A percentile compares a stretch with the other conserved stretches of the same genome.
These are phyloP conservation scores for Alternaria brassicae DNA, from an alignment of 2,329 filamentous ascomycete species.

Conservation along the genomic window DNA sequence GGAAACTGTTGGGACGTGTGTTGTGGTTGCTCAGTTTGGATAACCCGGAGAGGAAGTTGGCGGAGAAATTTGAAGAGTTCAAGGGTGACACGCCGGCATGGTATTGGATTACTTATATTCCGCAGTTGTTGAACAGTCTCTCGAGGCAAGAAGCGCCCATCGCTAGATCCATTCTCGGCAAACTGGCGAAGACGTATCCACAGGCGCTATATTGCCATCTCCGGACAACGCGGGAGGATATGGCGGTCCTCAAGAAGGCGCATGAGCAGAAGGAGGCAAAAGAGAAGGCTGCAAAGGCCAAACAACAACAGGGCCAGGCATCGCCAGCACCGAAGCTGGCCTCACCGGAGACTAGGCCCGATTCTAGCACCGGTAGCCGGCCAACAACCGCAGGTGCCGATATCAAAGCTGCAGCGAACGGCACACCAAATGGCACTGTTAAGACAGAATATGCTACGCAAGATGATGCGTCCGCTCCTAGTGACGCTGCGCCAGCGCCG, in stretches of 20 bases:
- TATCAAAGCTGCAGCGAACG: constrained; percentile 63
- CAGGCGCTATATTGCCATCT: constrained; percentile 95
- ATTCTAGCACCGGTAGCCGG: constrained; percentile 39
- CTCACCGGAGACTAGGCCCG: constrained; percentile 44
- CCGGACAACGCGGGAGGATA: constrained; percentile 91
- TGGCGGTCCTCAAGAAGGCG: constrained; percentile 87
- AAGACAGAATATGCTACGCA: constrained; percentile 50
- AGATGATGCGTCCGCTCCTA: constrained; percentile 28
- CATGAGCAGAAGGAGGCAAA: constrained; percentile 70
- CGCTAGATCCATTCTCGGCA: constrained; percentile 83
- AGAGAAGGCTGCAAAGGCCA: constrained; percentile 62
- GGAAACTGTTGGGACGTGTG: constrained; percentile 91
- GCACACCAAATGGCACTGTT: constrained; percentile 47
- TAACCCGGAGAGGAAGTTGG: constrained; percentile 82
- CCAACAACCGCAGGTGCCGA: constrained; percentile 45
- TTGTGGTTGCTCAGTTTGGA: constrained; percentile 96
- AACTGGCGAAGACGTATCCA: constrained; percentile 94
- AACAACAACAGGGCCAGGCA: constrained; percentile 64
- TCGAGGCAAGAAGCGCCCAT: constrained; percentile 90
- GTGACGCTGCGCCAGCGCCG: constrained; percentile 35
- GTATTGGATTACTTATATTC: constrained; percentile 99
- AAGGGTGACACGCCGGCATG: constrained; percentile 97
- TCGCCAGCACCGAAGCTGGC: constrained; percentile 48
- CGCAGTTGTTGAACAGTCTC: constrained; percentile 89
- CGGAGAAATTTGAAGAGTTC: constrained; percentile 89